Evolutionary conservation across 1,139 yeast genomes (phyloP).

Genomic region (Fermentozyma sake): DNA sequence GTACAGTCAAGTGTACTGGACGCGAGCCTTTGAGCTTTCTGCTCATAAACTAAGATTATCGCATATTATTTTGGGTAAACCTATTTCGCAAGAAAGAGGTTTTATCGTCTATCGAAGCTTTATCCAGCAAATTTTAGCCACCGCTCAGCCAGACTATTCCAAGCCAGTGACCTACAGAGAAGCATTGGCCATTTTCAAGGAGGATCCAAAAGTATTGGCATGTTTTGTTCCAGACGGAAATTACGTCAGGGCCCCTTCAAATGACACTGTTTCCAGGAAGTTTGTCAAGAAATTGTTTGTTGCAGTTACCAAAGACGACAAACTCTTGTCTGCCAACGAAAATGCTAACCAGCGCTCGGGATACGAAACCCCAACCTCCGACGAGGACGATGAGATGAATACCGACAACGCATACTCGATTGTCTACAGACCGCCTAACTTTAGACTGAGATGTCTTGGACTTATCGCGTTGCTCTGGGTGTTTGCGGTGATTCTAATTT

Average conservation of each 20-base stretch:
- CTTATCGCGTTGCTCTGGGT: constrained; percentile 66
- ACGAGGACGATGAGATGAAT: constrained; percentile 46
- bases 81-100: constrained; percentile 77
- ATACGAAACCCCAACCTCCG: constrained; percentile 14
- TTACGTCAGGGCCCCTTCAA: constrained; percentile 81
- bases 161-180: constrained; percentile 51
- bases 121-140: constrained; percentile 35
- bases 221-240: constrained; percentile 74
- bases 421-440: constrained; percentile 84
- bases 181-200: constrained; percentile 41
- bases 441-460: constrained; percentile 53
- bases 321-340: constrained; percentile 37
- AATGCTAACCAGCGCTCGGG: constrained; percentile 2
- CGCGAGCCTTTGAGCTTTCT: constrained; percentile 49
- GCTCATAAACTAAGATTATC: constrained; percentile 64
- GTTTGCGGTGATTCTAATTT: constrained; percentile 53
- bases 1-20: constrained; percentile 57
- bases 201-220: constrained; percentile 38
- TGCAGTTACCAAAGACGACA: constrained; percentile 78
- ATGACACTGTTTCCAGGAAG: constrained; percentile 67
- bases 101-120: constrained; percentile 53
- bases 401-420: constrained; percentile 61
- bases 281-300: constrained; percentile 66
- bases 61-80: constrained; percentile 68
- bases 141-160: constrained; percentile 52